Evolutionary conservation across 768 basidiomycete species (phyloP).

Genomic region (Trametopsis cervina): DNA sequence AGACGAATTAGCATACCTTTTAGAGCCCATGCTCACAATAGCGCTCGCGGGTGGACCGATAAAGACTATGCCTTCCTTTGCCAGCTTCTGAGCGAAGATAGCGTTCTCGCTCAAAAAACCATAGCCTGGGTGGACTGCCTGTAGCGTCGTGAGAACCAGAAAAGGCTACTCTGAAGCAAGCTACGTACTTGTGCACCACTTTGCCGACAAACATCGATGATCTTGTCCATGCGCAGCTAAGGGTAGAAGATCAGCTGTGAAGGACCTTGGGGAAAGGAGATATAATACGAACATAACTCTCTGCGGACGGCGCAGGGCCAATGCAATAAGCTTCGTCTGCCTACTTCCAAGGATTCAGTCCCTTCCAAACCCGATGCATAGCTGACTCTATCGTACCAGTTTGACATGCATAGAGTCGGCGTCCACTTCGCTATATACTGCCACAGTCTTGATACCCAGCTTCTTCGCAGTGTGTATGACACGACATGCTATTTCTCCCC

Average conservation of each 20-base stretch:
- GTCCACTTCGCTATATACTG: slow-evolving; percentile 88
- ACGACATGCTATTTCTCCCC: slow-evolving; percentile 94
- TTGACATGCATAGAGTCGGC: slow-evolving; percentile 74
- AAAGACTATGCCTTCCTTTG: slow-evolving; percentile 77
- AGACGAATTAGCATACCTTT: slow-evolving; percentile 48
- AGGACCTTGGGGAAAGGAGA: not conserved
- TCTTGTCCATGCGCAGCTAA: slow-evolving; percentile 82
- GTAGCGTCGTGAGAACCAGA: not conserved
- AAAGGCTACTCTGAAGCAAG: not conserved
- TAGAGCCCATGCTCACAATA: slow-evolving; percentile 92
- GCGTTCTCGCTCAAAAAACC: slow-evolving; percentile 94
- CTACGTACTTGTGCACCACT: slow-evolving; percentile 76
- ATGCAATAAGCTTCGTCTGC: slow-evolving; percentile 61
- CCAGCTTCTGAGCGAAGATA: slow-evolving; percentile 64
- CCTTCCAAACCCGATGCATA: not conserved
- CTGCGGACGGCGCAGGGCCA: slow-evolving; percentile 81
- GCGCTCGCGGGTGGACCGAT: slow-evolving; percentile 87
- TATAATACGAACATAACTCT: slow-evolving; percentile 73
- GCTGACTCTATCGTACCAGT: slow-evolving; percentile 39
- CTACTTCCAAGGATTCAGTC: slow-evolving; percentile 22
- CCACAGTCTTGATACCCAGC: slow-evolving; percentile 86
- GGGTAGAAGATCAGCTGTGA: slow-evolving; percentile 2
- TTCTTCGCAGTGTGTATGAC: slow-evolving; percentile 87
- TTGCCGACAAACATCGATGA: slow-evolving; percentile 72
- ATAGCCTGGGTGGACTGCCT: slow-evolving; percentile 93